These are phyloP conservation scores for Hypoxylon sp. DNA, from an alignment of 2,329 filamentous ascomycete species.

Conservation along the genomic window DNA sequence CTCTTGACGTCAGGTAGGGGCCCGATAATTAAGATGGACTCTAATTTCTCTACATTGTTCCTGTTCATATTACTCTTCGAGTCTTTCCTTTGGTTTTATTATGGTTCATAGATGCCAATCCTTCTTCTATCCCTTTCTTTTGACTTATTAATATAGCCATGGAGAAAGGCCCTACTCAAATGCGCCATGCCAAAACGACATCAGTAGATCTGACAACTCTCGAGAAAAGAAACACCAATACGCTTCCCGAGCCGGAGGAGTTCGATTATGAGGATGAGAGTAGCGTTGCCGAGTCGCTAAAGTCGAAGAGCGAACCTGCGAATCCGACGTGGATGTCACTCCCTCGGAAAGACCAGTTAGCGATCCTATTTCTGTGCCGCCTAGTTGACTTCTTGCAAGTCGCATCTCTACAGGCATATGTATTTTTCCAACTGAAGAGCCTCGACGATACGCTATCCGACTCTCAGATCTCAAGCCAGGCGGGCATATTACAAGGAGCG, in stretches of 20 bases:
- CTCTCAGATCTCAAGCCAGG: constrained; percentile 74
- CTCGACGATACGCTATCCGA: constrained; percentile 71
- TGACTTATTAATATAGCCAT: constrained; percentile 11
- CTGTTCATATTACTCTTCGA: constrained; percentile 9
- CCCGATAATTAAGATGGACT: constrained; percentile 7
- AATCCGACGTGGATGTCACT: constrained; percentile 77
- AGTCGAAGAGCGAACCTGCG: constrained; percentile 36
- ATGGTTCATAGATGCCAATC: not conserved
- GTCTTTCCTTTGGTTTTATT: constrained; percentile 3
- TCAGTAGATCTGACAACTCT: constrained; percentile 39
- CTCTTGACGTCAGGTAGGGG: not conserved
- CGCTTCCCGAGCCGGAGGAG: constrained; percentile 37
- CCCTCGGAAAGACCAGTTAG: constrained; percentile 78
- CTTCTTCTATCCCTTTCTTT: not conserved
- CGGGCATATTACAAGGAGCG: constrained; percentile 77
- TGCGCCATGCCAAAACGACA: constrained; percentile 45
- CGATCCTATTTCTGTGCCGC: constrained; percentile 78
- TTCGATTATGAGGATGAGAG: constrained; percentile 37
- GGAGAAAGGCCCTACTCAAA: constrained; percentile 20
- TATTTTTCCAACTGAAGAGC: constrained; percentile 82
- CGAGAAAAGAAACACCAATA: constrained; percentile 29
- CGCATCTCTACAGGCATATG: constrained; percentile 77
- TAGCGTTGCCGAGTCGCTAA: constrained; percentile 45
- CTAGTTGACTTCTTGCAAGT: constrained; percentile 82
- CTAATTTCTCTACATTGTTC: constrained; percentile 18